phyloP scores from a whole-genome alignment of 2,329 filamentous ascomycete species.

The Aotearoamyces nothofagi region DNA sequence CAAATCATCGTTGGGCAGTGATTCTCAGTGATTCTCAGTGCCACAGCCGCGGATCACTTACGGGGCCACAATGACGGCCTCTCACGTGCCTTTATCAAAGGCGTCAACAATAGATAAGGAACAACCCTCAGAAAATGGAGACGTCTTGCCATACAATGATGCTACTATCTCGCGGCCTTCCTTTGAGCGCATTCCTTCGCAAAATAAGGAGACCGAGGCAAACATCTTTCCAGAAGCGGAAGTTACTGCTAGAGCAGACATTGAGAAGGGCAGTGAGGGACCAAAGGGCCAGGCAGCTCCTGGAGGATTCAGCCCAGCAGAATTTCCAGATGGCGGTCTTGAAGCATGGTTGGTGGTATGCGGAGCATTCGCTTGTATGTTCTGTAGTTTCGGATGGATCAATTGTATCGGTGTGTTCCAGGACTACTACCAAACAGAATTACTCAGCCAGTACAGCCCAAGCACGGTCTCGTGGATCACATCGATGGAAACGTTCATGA shows the following conservation, averaged over 20 bases:
- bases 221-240: slow-evolving; percentile 72
- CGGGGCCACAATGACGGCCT: no score
- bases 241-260: slow-evolving; percentile 87
- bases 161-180: slow-evolving; percentile 1
- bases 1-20: no score
- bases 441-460: slow-evolving; percentile 30
- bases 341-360: slow-evolving; percentile 40
- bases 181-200: slow-evolving; percentile 12
- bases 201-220: slow-evolving; percentile 20
- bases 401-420: slow-evolving; percentile 39
- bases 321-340: slow-evolving; percentile 42
- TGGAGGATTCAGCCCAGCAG: slow-evolving; percentile 25
- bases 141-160: not conserved
- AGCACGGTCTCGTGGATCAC: slow-evolving; percentile 48
- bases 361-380: slow-evolving; percentile 28
- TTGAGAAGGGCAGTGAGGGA: slow-evolving; percentile 27
- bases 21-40: no score
- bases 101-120: no score
- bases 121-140: no score
- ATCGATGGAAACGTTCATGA: slow-evolving; percentile 37
- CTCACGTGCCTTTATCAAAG: no score
- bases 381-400: slow-evolving; percentile 34
- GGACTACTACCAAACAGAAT: slow-evolving; percentile 36
- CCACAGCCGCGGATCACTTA: no score
- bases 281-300: not conserved